These are phyloP conservation scores for Nelumbo lutea DNA, from an alignment of 164 flowering plant genomes.

Conservation along the genomic window DNA sequence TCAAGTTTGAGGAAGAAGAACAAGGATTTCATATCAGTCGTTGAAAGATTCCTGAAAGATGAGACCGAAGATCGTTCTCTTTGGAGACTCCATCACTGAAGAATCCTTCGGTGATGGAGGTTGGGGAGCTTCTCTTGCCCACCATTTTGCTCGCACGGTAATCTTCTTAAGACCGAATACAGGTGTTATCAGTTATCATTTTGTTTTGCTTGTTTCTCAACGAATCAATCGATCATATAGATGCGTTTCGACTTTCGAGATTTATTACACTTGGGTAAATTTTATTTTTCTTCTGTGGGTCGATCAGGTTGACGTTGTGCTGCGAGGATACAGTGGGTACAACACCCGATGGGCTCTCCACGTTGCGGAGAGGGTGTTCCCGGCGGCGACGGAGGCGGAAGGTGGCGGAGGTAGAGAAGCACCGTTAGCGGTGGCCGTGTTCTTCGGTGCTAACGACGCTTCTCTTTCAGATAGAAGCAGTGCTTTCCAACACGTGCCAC, in stretches of 20 bases:
- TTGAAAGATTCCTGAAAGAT: slow-evolving; percentile 16
- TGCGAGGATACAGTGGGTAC: slow-evolving; percentile 85
- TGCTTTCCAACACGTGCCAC: slow-evolving; percentile 71
- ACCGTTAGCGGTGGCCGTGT: slow-evolving; percentile 62
- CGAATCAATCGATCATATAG: too few relatives aligned
- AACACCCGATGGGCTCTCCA: slow-evolving; percentile 76
- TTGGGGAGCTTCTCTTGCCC: slow-evolving; percentile 72
- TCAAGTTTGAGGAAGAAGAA: too few relatives aligned
- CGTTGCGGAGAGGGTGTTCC: slow-evolving; percentile 47
- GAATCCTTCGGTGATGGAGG: slow-evolving; percentile 58
- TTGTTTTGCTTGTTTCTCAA: too few relatives aligned
- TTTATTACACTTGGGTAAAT: too few relatives aligned
- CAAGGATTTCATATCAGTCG: too few relatives aligned
- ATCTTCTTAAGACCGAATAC: too few relatives aligned
- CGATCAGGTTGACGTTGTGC: slow-evolving; percentile 59
- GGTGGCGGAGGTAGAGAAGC: slow-evolving; percentile 14
- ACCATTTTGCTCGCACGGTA: slow-evolving; percentile 67
- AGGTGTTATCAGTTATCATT: too few relatives aligned
- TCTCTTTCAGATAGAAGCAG: slow-evolving; percentile 53
- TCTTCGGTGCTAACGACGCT: slow-evolving; percentile 90
- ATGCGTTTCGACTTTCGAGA: too few relatives aligned
- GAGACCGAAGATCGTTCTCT: slow-evolving; percentile 71
- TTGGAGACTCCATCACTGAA: slow-evolving; percentile 91
- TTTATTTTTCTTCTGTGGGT: not conserved
- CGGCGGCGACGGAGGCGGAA: slow-evolving; percentile 12